Base-by-base conservation (phyloP, 2,329 filamentous ascomycete genomes). In the Daldinia sp. region DNA sequence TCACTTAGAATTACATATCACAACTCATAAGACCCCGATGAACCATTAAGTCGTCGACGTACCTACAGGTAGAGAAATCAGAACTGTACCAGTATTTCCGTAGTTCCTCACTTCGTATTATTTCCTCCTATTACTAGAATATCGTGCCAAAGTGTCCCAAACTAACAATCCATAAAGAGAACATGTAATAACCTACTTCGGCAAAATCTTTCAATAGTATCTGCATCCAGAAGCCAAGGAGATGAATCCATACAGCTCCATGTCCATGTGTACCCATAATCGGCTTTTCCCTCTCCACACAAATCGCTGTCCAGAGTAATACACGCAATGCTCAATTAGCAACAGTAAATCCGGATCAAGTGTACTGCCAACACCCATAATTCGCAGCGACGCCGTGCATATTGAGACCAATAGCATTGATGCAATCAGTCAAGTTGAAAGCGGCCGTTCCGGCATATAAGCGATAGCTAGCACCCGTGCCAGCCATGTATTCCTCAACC, bases 301-400 rank as follows among this genome's bases (percentile, higher is more conserved):
- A 29, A 3, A 21, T 7, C 15, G n/a, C 17, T 48, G 25, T 32
- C 25, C 25, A 30, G 25, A 47, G 19, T 29, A 30, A 10, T 25
- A 27, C 27, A 27, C 23, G 2, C 7, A 47, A 11, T 27, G 15
- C 3, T 29, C 7, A 2, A 4, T 17, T 17, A 1, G n/a, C n/a
- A 23, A 39, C 13, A 34, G n/a, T 11, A 8, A 5, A 7, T 13
- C 10, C 23, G 11, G 6, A 13, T 51, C 60, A 80, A n/a, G 69
- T 70, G 56, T 81, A 81, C 54, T 79, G 74, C 76, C 76, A 81
- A 23, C 75, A 75, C 3, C 78, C 79, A 61, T 72, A 67, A 1
- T 71, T 53, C 27, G 13, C 68, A 67, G 1, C 66, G 68, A 0
- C 68, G 70, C 13, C 64, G 7, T 71, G 68, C 9, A 79, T 69